phyloP scores from a whole-genome alignment of 176 grass and related monocot species.

The Urochloa ruziziensis region DNA sequence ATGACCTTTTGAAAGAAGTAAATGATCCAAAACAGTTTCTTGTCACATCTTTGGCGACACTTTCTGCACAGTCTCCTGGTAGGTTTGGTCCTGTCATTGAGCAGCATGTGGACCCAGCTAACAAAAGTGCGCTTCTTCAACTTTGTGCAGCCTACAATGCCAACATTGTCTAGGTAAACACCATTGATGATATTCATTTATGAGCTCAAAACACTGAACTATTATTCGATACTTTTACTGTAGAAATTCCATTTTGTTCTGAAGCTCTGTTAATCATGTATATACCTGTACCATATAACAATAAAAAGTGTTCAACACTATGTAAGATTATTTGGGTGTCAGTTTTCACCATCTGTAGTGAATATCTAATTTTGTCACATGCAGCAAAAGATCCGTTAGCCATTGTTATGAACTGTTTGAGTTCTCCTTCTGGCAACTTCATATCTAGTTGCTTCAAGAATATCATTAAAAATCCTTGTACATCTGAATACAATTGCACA shows the following conservation, averaged over 20 bases:
- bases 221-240: neutral
- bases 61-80: conserved; percentile 72
- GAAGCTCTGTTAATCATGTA: neutral
- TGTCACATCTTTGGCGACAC: conserved; percentile 65
- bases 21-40: conserved; percentile 81
- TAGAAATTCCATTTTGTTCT: neutral
- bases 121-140: conserved; percentile 77
- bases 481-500: neutral
- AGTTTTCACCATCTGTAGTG: neutral
- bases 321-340: neutral
- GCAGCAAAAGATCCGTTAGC: neutral
- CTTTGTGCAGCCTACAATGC: conserved; percentile 75
- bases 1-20: conserved; percentile 90
- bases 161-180: conserved; percentile 84
- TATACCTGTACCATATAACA: neutral
- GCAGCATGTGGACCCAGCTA: conserved; percentile 66
- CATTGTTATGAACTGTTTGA: neutral
- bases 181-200: conserved; percentile 1
- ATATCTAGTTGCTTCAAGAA: conserved; percentile 6
- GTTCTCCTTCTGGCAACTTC: neutral
- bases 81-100: conserved; percentile 80
- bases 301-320: neutral
- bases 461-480: neutral
- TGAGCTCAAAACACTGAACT: neutral
- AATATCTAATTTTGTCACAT: neutral